Evolutionary conservation across 805 yeast genomes (phyloP).

Genomic region (Clavispora phyllophila): DNA sequence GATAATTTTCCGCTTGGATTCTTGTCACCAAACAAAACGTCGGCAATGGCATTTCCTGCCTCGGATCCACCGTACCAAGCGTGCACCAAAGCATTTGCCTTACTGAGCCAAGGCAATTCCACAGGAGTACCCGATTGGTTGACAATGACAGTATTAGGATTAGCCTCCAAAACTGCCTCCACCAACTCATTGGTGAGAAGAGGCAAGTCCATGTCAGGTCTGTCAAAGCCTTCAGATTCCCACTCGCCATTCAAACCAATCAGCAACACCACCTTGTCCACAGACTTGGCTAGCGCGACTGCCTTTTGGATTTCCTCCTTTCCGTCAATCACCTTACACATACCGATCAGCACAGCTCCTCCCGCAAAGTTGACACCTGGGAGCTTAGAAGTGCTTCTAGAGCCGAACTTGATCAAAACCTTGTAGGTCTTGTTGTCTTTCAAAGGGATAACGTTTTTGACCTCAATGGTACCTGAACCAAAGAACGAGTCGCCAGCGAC

Average conservation of each 20-base stretch:
- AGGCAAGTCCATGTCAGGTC: constrained; percentile 48
- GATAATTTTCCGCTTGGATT: constrained; percentile 60
- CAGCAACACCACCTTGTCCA: constrained; percentile 48
- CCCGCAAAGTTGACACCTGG: constrained; percentile 24
- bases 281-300: constrained; percentile 42
- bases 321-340: constrained; percentile 17
- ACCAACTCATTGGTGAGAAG: constrained; percentile 43
- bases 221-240: constrained; percentile 59
- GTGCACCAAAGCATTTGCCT: constrained; percentile 42
- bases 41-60: constrained; percentile 55
- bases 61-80: constrained; percentile 59
- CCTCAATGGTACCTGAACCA: constrained; percentile 11
- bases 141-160: constrained; percentile 48
- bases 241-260: constrained; percentile 51
- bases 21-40: constrained; percentile 53
- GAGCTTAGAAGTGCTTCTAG: constrained; percentile 7
- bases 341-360: constrained; percentile 18
- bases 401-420: constrained; percentile 8
- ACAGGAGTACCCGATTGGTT: constrained; percentile 62
- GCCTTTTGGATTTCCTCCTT: constrained; percentile 32
- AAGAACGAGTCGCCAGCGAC: constrained; percentile 6
- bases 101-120: constrained; percentile 47
- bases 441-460: constrained; percentile 4
- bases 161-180: constrained; percentile 39
- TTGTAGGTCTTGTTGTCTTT: constrained; percentile 7